Base-by-base conservation (phyloP, 1,284 basidiomycete genomes). In the Leccinum angustisporum region DNA sequence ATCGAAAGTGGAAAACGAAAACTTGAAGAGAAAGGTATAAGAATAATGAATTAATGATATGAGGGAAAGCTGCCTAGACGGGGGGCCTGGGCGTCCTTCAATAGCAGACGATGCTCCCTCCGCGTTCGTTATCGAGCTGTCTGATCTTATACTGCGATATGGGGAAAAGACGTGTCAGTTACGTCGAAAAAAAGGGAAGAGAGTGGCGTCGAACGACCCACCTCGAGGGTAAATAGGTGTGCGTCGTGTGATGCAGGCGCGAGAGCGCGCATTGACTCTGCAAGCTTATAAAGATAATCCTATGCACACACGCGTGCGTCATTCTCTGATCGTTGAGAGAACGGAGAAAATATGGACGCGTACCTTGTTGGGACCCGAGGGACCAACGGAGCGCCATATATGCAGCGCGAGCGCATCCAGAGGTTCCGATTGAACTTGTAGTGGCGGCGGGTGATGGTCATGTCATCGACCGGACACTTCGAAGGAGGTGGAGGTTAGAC, bases 311-410 rank as follows among this genome's bases (percentile, higher is more conserved):
- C n/a, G n/a, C 4, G 14, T 2, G 33, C 4, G 13, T 36, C 16
- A 30, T 31, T 25, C 13, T 31, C 25, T 33, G 16, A 31, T 53
- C 5, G 30, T 30, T 5, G 21, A 34, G 11, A 54, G 27, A 27
- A 27, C 27, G 5, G 27, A 27, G 27, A 11, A 18, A n/a, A 53
- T 16, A 9, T 31, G 34, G 30, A 30, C 2, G 3, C 62, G 2
- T 58, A 85, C 90, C 79, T 92, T 92, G 76, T 95, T 95, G 1
- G 79, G 82, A 3, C 94, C 94, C 0, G 91, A 94, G 0, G 90
- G 91, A 1, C 93, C 92, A 0, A 85, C 81, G 1, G 89, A 88
- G 30, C 76, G 76, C 81, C 86, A 91, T 60, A 95, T 94, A 14
- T 79, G 80, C 58, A 83, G 72, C 0, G 91, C 86, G 5, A 94